phyloP scores from a whole-genome alignment of 495 filamentous ascomycete genomes.

The Pseudomonodictys pantanalensis region DNA sequence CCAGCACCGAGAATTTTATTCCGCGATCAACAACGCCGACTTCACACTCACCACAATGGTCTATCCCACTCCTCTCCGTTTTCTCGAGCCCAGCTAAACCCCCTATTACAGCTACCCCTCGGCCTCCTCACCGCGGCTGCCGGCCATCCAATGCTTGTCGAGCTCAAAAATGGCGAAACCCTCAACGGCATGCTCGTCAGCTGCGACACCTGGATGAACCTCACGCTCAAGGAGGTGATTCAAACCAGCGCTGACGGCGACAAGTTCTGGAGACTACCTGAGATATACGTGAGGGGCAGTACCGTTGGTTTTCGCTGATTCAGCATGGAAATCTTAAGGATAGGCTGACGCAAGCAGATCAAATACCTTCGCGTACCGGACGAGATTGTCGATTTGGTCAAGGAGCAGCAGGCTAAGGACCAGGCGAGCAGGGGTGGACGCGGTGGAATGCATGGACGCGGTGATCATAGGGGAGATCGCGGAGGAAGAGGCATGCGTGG shows the following conservation, averaged over 20 bases:
- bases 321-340: background rate
- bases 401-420: slow-evolving; percentile 75
- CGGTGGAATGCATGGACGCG: slow-evolving; percentile 48
- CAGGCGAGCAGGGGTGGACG: slow-evolving; percentile 48
- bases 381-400: slow-evolving; percentile 89
- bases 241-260: slow-evolving; percentile 95
- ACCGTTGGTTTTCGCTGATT: slow-evolving; percentile 62
- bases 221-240: slow-evolving; percentile 95
- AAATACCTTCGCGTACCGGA: slow-evolving; percentile 96
- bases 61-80: background rate
- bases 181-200: slow-evolving; percentile 92
- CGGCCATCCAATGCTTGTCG: slow-evolving; percentile 98
- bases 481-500: slow-evolving; percentile 61
- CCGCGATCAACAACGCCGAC: background rate
- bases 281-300: slow-evolving; percentile 95
- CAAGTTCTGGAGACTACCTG: slow-evolving; percentile 83
- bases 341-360: slow-evolving; percentile 60
- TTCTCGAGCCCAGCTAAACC: background rate
- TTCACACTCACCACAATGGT: slow-evolving; percentile 1
- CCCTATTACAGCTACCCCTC: slow-evolving; percentile 68
- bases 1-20: background rate
- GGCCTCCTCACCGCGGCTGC: slow-evolving; percentile 92
- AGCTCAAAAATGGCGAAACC: slow-evolving; percentile 98
- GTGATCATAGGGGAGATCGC: slow-evolving; percentile 42
- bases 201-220: slow-evolving; percentile 99